Percentiles rank a stretch among this genome's conserved stretches.
Evolutionary conservation across 2,329 filamentous ascomycete genomes (phyloP).

Genomic region (Zymoseptoria pseudotritici): DNA sequence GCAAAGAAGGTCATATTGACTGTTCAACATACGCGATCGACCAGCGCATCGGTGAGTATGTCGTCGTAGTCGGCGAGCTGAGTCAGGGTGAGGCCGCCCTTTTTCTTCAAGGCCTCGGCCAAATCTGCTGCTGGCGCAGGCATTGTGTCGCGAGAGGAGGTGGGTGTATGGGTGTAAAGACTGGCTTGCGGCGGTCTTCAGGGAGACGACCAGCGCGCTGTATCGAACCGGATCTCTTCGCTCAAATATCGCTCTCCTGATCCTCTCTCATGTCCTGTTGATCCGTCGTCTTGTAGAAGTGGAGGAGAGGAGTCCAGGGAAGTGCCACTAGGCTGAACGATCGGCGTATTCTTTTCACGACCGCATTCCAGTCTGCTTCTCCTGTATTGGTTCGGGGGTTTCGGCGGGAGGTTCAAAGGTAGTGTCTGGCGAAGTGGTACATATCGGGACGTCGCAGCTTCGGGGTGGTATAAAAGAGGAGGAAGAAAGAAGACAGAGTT

Average conservation of each 20-base stretch:
- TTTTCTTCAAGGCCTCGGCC: constrained; percentile 46
- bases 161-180: background rate
- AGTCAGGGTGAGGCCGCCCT: constrained; percentile 70
- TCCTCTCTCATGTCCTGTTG: background rate
- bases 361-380: constrained; percentile 3
- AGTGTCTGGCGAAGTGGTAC: background rate
- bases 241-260: background rate
- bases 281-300: background rate
- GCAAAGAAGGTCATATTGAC: background rate
- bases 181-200: constrained; percentile 3
- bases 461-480: background rate
- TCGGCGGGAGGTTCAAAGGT: background rate
- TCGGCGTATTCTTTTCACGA: background rate
- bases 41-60: constrained; percentile 85
- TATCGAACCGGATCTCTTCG: background rate
- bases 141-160: constrained; percentile 14
- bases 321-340: background rate
- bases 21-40: constrained; percentile 71
- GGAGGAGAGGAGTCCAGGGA: background rate
- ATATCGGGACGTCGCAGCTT: background rate
- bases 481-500: background rate
- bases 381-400: background rate
- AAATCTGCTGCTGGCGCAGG: constrained; percentile 30
- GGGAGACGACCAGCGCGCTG: background rate
- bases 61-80: constrained; percentile 93